Evolutionary conservation across 2,329 filamentous ascomycete species (phyloP), one percentile per base, ranked within the genome.

Genomic region (Talaromyces sp.): DNA sequence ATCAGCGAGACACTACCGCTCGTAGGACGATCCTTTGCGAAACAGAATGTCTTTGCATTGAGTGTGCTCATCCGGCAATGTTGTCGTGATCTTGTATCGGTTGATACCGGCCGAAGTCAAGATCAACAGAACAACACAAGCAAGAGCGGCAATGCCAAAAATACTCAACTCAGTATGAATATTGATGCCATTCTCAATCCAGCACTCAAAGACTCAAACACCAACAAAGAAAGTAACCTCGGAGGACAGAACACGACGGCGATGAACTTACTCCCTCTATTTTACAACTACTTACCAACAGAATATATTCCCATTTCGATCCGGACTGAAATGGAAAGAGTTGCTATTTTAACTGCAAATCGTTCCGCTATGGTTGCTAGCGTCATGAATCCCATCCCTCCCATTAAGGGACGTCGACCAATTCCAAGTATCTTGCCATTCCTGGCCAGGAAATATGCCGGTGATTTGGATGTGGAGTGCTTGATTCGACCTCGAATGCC

Each of bases 401-500:
- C 87, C 70, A 80, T 84, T 70, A 82, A 87, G 71, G 84, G 88
- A 46, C 81, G 85, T 66, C 79, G 78, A 42, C 83, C 85, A 58
- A 85, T 87, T 64, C 82, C 89, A 31, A 95, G 88, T 73, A 88
- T 96, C 55, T 76, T 96, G 55, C 93, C 93, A 0, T 90, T 96
- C 69, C 79, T 97, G 28, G 84, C 86, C 7, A 83, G 87, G 61
- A 83, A 85, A 58, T 90, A 87, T 69, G 81, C 86, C 0, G 74
- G 82, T 11, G 84, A 88, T 57, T 80, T 84, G 62, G 84, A 83
- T 16, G 85, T 95, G 1, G 93, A 97, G 75, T 83, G 89, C 9
- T 74, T 97, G 62, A 80, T 84, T 23, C 75, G 81, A 59, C 82
- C 82, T 12, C 76, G 82, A 48, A 81, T 84, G 80, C 81, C 82